Evolutionary conservation across 441 rosid genomes (phyloP), one percentile per base, ranked within the genome.

Genomic region (Gossypium schwendimanii): DNA sequence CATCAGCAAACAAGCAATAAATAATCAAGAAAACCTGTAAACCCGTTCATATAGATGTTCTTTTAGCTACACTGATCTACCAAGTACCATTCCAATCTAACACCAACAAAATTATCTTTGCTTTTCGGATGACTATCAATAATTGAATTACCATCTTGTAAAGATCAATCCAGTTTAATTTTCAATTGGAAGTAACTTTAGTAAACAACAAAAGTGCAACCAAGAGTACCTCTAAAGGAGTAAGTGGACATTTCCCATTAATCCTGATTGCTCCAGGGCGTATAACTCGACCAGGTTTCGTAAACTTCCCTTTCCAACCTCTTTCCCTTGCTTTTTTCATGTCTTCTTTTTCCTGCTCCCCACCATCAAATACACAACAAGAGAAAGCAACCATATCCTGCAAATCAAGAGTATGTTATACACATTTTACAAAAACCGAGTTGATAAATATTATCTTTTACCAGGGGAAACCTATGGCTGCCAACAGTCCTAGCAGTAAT

Each of bases 341-440:
- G 76, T 93, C 98, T 81, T 72, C 75, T 73, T 78, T 88, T 88
- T 96, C 99, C 80, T 89, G 86, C 77, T 77, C 83, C 62, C 97
- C 97, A 61, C 99, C 98, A 82, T 92, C 99, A 87, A 91, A 96
- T 70, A 96, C 82, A 77, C 99, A 96, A 78, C 99, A 96, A 75
- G 99, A 96, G 84, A 96, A 96, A 83, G 99, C 99, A 80, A 96
- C 99, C 99, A 96, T 93, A 83, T 96, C 99, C 99, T 96, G 87
- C 65, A 72, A 28, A 81, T 57, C 31, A 50, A 26, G 69, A 49
- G n/a, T 33, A 64, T 15, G 50, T 69, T 60, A 67, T 54, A 20
- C 9, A 72, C 77, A 47, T 23, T 20, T 52, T 49, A 52, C 31
- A 58, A 74, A 57, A 39, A 65, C 33, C 70, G 18, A 73, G 14